These are phyloP conservation scores for Eucalyptus tenuipes DNA, from an alignment of 345 rosid species.

Conservation along the genomic window DNA sequence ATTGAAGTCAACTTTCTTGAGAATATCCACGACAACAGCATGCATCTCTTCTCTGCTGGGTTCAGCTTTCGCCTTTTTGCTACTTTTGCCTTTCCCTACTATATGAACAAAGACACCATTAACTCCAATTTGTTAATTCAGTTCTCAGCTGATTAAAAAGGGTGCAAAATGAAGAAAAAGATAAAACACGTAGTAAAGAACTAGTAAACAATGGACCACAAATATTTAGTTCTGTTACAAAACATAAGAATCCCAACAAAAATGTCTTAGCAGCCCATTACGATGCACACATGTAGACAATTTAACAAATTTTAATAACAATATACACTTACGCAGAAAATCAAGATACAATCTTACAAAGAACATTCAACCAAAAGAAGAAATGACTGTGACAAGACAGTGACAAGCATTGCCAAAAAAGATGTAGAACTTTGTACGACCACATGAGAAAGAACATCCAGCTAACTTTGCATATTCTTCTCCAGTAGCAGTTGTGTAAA, in stretches of 20 bases:
- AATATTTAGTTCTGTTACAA: neutral
- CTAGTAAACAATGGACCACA: neutral
- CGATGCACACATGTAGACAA: neutral
- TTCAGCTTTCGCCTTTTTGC: slow-evolving; percentile 52
- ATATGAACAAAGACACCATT: neutral
- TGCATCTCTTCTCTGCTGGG: slow-evolving; percentile 90
- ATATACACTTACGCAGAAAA: neutral
- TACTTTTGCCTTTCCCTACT: slow-evolving; percentile 47
- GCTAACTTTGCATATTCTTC: neutral
- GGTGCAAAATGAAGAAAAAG: neutral
- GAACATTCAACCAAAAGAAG: neutral
- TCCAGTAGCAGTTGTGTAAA: neutral
- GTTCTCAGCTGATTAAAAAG: neutral
- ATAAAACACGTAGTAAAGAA: neutral
- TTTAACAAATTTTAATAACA: neutral
- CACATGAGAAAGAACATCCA: neutral
- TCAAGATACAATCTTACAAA: neutral
- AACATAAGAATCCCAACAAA: neutral
- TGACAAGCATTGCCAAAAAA: neutral
- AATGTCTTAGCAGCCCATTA: neutral
- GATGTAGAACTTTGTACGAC: neutral
- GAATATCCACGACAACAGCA: slow-evolving; percentile 65
- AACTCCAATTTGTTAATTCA: neutral
- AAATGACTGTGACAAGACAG: neutral
- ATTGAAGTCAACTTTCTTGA: slow-evolving; percentile 93